phyloP scores from a whole-genome alignment of 1,139 yeast species.

The Lodderomyces elongisporus region DNA sequence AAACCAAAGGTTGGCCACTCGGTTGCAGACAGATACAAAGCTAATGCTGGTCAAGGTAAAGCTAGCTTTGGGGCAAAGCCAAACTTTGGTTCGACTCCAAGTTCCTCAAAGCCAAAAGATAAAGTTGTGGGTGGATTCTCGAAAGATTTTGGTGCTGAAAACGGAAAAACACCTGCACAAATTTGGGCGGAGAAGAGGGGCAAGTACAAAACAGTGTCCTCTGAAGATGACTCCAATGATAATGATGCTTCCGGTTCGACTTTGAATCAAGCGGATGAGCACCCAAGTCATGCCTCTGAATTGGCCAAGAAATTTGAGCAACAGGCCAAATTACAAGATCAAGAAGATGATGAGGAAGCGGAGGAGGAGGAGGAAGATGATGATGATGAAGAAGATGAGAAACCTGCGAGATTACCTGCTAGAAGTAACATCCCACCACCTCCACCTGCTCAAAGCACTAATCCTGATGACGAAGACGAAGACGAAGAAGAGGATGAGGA shows the following conservation, averaged over 20 bases:
- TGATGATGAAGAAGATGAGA: slow-evolving; percentile 14
- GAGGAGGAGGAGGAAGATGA: slow-evolving; percentile 14
- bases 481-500: slow-evolving; percentile 14
- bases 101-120: slow-evolving; percentile 25
- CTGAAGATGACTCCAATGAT: slow-evolving; percentile 19
- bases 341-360: slow-evolving; percentile 15
- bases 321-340: slow-evolving; percentile 14
- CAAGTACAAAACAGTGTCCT: slow-evolving; percentile 43
- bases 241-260: slow-evolving; percentile 6
- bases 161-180: slow-evolving; percentile 92
- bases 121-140: slow-evolving; percentile 60
- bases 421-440: slow-evolving; percentile 20
- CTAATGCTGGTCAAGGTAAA: slow-evolving; percentile 27
- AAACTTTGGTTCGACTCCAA: slow-evolving; percentile 23
- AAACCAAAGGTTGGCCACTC: slow-evolving; percentile 54
- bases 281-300: slow-evolving; percentile 12
- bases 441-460: slow-evolving; percentile 12
- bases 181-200: slow-evolving; percentile 92
- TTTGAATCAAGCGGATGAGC: neutral
- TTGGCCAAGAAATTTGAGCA: slow-evolving; percentile 17
- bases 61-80: slow-evolving; percentile 59
- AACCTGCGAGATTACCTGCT: slow-evolving; percentile 18
- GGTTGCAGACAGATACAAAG: slow-evolving; percentile 47
- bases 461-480: slow-evolving; percentile 17
- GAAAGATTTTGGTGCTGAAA: slow-evolving; percentile 64